Conservation (phyloP, 495 filamentous ascomycete species). For the Usnea hakonensis region DNA sequence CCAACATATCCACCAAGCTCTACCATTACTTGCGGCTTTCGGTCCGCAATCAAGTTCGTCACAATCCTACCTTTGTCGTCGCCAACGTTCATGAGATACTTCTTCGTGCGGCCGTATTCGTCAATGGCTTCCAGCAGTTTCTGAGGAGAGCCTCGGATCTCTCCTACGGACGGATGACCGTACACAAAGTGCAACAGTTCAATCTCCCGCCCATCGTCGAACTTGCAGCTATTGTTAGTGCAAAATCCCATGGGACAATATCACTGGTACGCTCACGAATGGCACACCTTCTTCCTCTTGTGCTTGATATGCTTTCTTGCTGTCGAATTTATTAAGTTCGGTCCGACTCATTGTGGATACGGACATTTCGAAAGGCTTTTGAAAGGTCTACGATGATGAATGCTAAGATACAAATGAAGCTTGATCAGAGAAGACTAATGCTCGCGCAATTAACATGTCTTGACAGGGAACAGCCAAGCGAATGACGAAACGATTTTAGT, state of each 20-base stretch:
- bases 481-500: background rate
- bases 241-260: background rate
- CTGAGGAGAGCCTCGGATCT: conserved; percentile 55
- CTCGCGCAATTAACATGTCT: background rate
- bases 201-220: conserved; percentile 64
- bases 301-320: conserved; percentile 35
- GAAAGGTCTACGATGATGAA: background rate
- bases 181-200: conserved; percentile 65
- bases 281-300: conserved; percentile 30
- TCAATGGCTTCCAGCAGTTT: conserved; percentile 64
- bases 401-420: background rate
- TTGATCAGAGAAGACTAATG: background rate
- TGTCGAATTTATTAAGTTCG: conserved; percentile 25
- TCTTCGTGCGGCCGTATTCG: conserved; percentile 54
- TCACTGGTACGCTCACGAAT: conserved; percentile 21
- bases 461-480: background rate
- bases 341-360: background rate
- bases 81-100: conserved; percentile 75
- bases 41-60: conserved; percentile 51
- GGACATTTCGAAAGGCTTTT: background rate
- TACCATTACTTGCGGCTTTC: conserved; percentile 61
- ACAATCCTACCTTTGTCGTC: conserved; percentile 63
- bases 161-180: conserved; percentile 45
- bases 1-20: conserved; percentile 79
- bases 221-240: conserved; percentile 30